Percentiles rank a stretch among this genome's conserved stretches.
These are phyloP conservation scores for Stagonosporopsis cucurbitacearum DNA, from an alignment of 2,329 filamentous ascomycete genomes.

Conservation along the genomic window DNA sequence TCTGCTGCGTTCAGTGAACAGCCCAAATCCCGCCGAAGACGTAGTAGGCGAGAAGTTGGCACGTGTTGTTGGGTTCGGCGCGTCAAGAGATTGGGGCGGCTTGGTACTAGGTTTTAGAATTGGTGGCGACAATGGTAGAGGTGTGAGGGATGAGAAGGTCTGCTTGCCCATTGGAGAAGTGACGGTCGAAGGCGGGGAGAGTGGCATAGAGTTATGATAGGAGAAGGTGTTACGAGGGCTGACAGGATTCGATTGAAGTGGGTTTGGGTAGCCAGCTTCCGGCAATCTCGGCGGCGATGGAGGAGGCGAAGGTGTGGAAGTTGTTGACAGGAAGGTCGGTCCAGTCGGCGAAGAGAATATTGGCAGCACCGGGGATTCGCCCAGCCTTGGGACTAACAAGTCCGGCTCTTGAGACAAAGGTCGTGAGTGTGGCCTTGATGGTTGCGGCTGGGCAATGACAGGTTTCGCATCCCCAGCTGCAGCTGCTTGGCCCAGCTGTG, in stretches of 20 bases:
- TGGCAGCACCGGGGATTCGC: slow-evolving; percentile 13
- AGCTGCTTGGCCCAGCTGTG: slow-evolving; percentile 15
- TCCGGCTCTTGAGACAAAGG: neutral
- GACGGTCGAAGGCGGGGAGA: slow-evolving; percentile 35
- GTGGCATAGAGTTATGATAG: slow-evolving; percentile 30
- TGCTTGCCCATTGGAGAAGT: slow-evolving; percentile 30
- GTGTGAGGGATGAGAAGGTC: slow-evolving; percentile 32
- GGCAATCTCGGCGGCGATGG: slow-evolving; percentile 35
- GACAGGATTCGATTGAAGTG: slow-evolving; percentile 32
- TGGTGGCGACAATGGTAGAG: slow-evolving; percentile 43
- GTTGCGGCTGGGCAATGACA: slow-evolving; percentile 24
- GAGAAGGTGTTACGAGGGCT: slow-evolving; percentile 21
- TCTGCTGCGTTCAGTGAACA: slow-evolving; percentile 17
- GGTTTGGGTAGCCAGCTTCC: slow-evolving; percentile 33
- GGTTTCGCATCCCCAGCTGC: neutral
- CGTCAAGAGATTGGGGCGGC: slow-evolving; percentile 39
- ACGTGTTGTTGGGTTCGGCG: slow-evolving; percentile 43
- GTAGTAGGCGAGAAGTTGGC: slow-evolving; percentile 37
- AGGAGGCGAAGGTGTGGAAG: slow-evolving; percentile 45
- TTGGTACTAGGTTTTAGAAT: slow-evolving; percentile 43
- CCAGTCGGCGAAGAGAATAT: slow-evolving; percentile 26
- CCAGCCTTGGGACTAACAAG: neutral
- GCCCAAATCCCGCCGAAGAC: slow-evolving; percentile 21
- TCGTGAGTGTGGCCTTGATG: neutral
- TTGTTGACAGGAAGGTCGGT: slow-evolving; percentile 44